Conservation (phyloP, 2,329 filamentous ascomycete genomes). For the Penicillium sp. region DNA sequence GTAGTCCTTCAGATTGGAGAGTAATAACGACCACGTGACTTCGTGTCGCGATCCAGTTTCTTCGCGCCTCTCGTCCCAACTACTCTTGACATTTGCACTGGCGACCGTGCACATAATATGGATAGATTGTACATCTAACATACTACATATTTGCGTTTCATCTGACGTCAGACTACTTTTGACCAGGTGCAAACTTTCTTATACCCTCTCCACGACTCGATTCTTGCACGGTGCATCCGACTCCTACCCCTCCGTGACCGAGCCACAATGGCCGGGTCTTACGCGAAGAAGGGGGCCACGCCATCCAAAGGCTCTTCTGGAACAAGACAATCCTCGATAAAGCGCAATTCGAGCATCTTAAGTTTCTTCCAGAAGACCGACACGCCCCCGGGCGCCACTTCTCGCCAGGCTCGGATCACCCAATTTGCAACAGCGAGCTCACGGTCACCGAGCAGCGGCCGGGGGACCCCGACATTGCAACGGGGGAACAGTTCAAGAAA, state of each 20-base stretch:
- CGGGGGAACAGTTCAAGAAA: slow-evolving; percentile 8
- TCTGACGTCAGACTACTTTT: too few species aligned
- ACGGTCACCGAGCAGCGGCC: slow-evolving; percentile 27
- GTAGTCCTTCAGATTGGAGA: not conserved
- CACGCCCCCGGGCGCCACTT: slow-evolving; percentile 49
- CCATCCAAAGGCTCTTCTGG: slow-evolving; percentile 17
- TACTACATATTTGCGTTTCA: not conserved
- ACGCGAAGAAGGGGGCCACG: slow-evolving; percentile 23
- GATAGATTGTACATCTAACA: slow-evolving; percentile 12
- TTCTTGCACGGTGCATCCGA: not conserved
- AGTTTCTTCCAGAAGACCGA: slow-evolving; percentile 72
- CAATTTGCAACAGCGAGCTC: slow-evolving; percentile 30
- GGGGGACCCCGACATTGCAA: slow-evolving; percentile 20
- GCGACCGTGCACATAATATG: not conserved
- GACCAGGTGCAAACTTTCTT: not conserved
- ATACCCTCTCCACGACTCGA: not conserved
- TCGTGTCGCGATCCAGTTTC: slow-evolving; percentile 22
- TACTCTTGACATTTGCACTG: not conserved
- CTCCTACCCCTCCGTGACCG: not conserved
- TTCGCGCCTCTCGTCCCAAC: slow-evolving; percentile 5
- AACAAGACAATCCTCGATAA: slow-evolving; percentile 20
- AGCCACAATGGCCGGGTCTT: slow-evolving; percentile 24
- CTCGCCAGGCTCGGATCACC: slow-evolving; percentile 54
- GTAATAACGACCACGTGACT: slow-evolving; percentile 19
- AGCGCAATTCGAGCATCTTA: slow-evolving; percentile 63